Evolutionary conservation across 331 rosid species (phyloP), one percentile per base, ranked within the genome.

Genomic region (Rhamnella rubrinervis): DNA sequence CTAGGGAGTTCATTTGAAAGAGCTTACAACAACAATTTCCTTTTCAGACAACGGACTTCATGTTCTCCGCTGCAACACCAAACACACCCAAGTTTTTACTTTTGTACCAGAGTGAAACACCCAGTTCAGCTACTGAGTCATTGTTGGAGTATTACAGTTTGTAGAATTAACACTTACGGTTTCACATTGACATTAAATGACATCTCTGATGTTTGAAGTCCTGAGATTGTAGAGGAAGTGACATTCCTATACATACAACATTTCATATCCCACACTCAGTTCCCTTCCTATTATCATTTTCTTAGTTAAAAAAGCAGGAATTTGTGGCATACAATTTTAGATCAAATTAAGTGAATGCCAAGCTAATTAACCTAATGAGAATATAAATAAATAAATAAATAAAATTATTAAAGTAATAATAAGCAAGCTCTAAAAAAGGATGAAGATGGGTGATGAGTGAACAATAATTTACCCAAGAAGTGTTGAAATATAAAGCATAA

Each of bases 1-100:
- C 78, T 65, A 12, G 91, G 96, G 72, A 91, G 91, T 46, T 86
- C 93, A 49, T 71, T 80, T 38, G 82, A 84, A 60, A 91, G 83
- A 47, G 73, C 74, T 78, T 88, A 91, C 65, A 88, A 63, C 74
- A 91, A 16, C 44, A 71, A 47, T 0, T 73, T 63, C 70, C 96
- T 85, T 58, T 60, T 71, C 44, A 91, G 82, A 59, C 93, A 66
- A 41, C 93, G 90, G 66, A 75, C 37, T 75, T 88, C 97, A 60
- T 59, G 38, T 20, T 19, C 73, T 68, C 83, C 81, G 41, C 87
- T 77, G 66, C 72, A 70, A 63, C 25, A 15, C 23, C 9, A 6
- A 18, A 37, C 50, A 61, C 0, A 35, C n/a, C 49, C 55, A 47
- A 47, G 23, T 11, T 40, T 28, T 12, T 12, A 10, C 1, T 39